Evolutionary conservation across 805 yeast genomes (phyloP).

Genomic region (Isabelozyma rhagii): DNA sequence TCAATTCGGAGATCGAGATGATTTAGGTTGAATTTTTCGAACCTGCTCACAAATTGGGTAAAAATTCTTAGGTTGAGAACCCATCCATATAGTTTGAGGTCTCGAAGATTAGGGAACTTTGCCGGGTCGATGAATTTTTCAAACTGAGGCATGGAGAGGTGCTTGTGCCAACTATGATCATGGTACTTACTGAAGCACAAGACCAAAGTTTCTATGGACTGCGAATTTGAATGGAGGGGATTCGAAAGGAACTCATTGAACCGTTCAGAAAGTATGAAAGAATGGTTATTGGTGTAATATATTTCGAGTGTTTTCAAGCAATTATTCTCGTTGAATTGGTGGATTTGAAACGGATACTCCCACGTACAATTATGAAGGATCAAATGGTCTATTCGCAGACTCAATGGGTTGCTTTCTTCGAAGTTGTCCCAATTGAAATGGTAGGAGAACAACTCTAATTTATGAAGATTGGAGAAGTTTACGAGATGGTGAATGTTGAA

Average conservation of each 20-base stretch:
- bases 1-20: background rate
- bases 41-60: background rate
- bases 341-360: slow-evolving; percentile 53
- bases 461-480: slow-evolving; percentile 29
- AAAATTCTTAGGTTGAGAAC: slow-evolving; percentile 8
- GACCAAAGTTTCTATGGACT: slow-evolving; percentile 9
- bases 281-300: slow-evolving; percentile 21
- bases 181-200: slow-evolving; percentile 8
- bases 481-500: slow-evolving; percentile 45
- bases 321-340: slow-evolving; percentile 27
- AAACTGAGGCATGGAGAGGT: slow-evolving; percentile 5
- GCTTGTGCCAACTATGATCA: slow-evolving; percentile 6
- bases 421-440: slow-evolving; percentile 38
- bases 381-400: slow-evolving; percentile 14
- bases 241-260: slow-evolving; percentile 25
- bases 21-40: background rate
- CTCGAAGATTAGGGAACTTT: slow-evolving; percentile 12
- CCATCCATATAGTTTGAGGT: slow-evolving; percentile 21
- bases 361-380: slow-evolving; percentile 47
- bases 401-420: slow-evolving; percentile 6
- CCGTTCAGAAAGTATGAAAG: slow-evolving; percentile 37
- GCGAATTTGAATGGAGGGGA: slow-evolving; percentile 15
- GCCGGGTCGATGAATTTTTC: slow-evolving; percentile 9
- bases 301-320: slow-evolving; percentile 20
- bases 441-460: slow-evolving; percentile 37